Conservation (phyloP, 75 land plant species). For the Pinus albicaulis region DNA sequence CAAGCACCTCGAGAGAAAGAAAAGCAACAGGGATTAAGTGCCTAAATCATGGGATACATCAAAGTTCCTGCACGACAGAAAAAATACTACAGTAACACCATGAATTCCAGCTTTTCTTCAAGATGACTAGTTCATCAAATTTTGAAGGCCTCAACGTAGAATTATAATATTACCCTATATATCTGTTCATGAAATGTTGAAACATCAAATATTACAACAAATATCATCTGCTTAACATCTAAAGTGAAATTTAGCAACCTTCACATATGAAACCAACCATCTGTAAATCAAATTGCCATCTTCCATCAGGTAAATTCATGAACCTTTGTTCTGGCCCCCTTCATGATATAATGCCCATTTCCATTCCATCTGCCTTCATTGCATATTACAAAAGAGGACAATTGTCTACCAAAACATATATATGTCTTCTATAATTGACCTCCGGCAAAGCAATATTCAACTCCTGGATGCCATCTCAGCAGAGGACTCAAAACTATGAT, state of each 20-base stretch:
- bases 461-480: neutral
- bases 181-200: neutral
- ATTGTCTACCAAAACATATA: conserved; percentile 3
- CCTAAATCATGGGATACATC: neutral
- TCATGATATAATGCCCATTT: neutral
- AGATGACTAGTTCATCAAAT: neutral
- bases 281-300: neutral
- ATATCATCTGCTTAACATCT: neutral
- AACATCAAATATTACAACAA: conserved; percentile 1
- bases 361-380: neutral
- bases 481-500: conserved; percentile 5
- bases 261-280: neutral
- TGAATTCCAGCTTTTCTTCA: neutral
- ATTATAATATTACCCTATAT: neutral
- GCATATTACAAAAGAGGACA: neutral
- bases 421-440: neutral
- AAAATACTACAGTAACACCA: neutral
- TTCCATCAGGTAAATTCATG: neutral
- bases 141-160: neutral
- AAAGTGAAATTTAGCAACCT: neutral
- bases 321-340: neutral
- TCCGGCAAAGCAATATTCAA: neutral
- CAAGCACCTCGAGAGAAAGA: neutral
- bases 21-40: neutral
- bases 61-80: neutral